phyloP scores from a whole-genome alignment of 805 yeast species.

The Ogataea zsoltii region DNA sequence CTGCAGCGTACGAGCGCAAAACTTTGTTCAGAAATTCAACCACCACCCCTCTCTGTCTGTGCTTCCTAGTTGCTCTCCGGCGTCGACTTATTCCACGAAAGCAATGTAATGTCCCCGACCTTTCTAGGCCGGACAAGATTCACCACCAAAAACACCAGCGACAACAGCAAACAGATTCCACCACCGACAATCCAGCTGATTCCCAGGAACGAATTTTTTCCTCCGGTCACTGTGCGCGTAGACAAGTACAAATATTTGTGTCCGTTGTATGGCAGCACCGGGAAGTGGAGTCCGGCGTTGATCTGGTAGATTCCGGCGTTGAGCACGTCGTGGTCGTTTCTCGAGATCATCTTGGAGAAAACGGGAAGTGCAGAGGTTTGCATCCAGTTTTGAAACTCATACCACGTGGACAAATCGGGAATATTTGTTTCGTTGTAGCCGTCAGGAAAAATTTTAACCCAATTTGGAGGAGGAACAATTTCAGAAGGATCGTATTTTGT shows the following conservation, averaged over 20 bases:
- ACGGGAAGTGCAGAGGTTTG: conserved; percentile 72
- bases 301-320: conserved; percentile 63
- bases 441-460: conserved; percentile 68
- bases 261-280: conserved; percentile 68
- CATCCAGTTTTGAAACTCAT: conserved; percentile 84
- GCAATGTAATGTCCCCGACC: conserved; percentile 66
- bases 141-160: conserved; percentile 50
- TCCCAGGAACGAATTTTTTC: conserved; percentile 73
- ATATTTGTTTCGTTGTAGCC: conserved; percentile 71
- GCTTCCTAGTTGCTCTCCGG: neutral
- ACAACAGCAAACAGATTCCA: conserved; percentile 61
- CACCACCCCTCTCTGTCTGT: too few relatives aligned
- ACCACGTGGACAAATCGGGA: conserved; percentile 69
- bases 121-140: conserved; percentile 68
- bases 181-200: conserved; percentile 76
- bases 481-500: conserved; percentile 60
- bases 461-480: conserved; percentile 82
- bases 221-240: conserved; percentile 74
- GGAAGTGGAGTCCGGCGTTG: conserved; percentile 74
- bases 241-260: conserved; percentile 65
- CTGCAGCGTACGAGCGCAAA: too few relatives aligned
- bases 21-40: too few relatives aligned
- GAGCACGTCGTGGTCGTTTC: conserved; percentile 59
- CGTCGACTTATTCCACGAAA: conserved; percentile 60
- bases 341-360: conserved; percentile 63